Base-by-base conservation (phyloP, 2,329 filamentous ascomycete species). In the Emergomyces orientalis region DNA sequence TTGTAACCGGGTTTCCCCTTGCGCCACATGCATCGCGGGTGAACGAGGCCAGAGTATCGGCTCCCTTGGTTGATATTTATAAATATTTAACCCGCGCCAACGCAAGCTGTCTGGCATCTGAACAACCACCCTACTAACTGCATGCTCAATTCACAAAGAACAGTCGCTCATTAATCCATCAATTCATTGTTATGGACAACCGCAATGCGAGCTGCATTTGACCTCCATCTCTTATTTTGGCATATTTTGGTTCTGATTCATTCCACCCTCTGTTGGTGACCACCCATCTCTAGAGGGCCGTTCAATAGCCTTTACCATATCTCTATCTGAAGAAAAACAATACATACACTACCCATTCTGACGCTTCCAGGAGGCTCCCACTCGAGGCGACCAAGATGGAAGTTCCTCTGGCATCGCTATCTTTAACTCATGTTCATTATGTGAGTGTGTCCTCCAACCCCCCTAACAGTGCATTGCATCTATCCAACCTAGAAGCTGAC, bases 371-470 rank as follows among this genome's bases (percentile, higher is more conserved):
- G 6, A 25, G 32, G 32, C 54, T 57, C 17, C 34, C 22, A 14
- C 22, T 41, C 22, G n/a, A 41, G 22, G 25, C 39, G 22, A 14
- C 54, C 32, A 41, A 61, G 30, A 61, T 60, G 61, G 56, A 61
- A 17, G 41, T 58, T 37, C 64, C 62, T 43, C 81, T 97, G 63
- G 91, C 92, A 60, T 97, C 93, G 30, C 84, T 99, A 65, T 96
- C 93, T 60, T 79, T 99, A 69, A 97, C 94, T 13, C 93, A 97
- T 79, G 92, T 97, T 69, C 90, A 94, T 80, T 97, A 97, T 82
- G 92, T 95, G 79, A 72, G 85, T 76, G n/a, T 34, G 37, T 47
- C n/a, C 49, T 47, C 45, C 27, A 1, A n/a, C 27, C 32, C 41
- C 34, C 25, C 11, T n/a, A 25, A 56, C 62, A 54, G 27, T 8